Evolutionary conservation across 768 basidiomycete species (phyloP), one percentile per base, ranked within the genome.

Genomic region (Cubamyces sp.): DNA sequence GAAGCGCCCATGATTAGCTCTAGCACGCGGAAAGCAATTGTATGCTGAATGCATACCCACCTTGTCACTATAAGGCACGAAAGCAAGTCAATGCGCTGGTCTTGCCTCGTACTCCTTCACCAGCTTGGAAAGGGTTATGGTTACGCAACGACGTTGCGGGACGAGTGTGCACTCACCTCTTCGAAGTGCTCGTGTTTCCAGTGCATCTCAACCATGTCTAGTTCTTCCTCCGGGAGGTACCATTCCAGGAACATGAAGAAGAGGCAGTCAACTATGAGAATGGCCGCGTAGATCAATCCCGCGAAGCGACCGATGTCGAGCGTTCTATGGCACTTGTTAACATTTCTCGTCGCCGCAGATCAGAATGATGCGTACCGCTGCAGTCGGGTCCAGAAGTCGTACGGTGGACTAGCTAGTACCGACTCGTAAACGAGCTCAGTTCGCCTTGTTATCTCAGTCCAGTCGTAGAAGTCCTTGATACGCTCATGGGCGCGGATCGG

Each of bases 211-310:
- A 93, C 94, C 65, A 84, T 86, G 73, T 96, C 92, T 54, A 97
- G 76, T 58, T 87, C 79, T 21, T 88, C 84, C 48, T 88, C 77
- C 0, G 96, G 96, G 71, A 87, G 82, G 79, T 86, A 87, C 87
- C 86, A 91, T 68, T 97, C 94, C 3, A 99, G 79, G 51, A 92
- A 78, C 66, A 87, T 69, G 72, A 93, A 94, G 74, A 97, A 96
- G 8, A 96, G 73, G 70, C 93, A 94, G 68, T 95, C 90, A 1
- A 98, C 92, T 28, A 95, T 79, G 43, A 97, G 76, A 42, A 98
- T 98, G 65, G 89, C 85, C 9, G 91, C 87, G 69, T 94, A 91
- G 46, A 98, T 97, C 1, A 86, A 85, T 0, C 97, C 97, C 9
- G 87, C 92, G 48, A 93, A 87, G 0, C 82, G 83, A 0, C 91